phyloP scores from a whole-genome alignment of 1,284 basidiomycete genomes.

The Papiliotrema laurentii region DNA sequence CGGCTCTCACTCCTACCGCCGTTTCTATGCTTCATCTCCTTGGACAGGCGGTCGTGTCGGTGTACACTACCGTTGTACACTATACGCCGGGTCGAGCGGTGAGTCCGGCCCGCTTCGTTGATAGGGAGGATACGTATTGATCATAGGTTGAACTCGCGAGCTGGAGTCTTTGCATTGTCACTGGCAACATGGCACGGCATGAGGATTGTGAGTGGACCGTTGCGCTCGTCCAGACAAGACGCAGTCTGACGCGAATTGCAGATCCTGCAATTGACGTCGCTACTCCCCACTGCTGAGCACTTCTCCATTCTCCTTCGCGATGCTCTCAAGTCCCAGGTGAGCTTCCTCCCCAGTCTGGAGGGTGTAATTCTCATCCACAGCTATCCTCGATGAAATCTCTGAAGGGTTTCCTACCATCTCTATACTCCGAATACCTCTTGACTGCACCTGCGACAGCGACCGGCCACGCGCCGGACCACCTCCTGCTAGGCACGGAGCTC shows the following conservation, averaged over 20 bases:
- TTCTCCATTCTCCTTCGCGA: conserved; percentile 89
- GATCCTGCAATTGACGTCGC: conserved; percentile 92
- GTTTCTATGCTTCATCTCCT: conserved; percentile 84
- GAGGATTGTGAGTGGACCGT: conserved; percentile 68
- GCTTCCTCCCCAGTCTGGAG: conserved; percentile 2
- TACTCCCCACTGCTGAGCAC: conserved; percentile 90
- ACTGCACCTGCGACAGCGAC: conserved; percentile 12
- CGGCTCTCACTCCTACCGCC: conserved; percentile 84
- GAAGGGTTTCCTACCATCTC: conserved; percentile 84
- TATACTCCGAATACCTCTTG: conserved; percentile 92
- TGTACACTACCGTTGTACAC: conserved; percentile 91
- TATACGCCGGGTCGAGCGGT: conserved; percentile 88
- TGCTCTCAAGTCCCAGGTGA: conserved; percentile 74
- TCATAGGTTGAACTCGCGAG: conserved; percentile 66
- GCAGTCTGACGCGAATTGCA: conserved; percentile 40
- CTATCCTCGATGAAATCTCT: conserved; percentile 89
- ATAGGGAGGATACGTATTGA: neutral
- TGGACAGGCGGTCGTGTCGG: conserved; percentile 86
- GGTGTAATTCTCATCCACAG: conserved; percentile 47
- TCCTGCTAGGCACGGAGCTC: conserved; percentile 23
- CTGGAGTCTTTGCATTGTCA: conserved; percentile 91
- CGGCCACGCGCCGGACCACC: conserved; percentile 12
- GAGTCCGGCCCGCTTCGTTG: conserved; percentile 6
- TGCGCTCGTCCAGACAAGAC: conserved; percentile 2
- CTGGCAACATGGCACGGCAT: conserved; percentile 92